A percentile compares a stretch with the other conserved stretches of the same genome.
Evolutionary conservation across 2,329 filamentous ascomycete genomes (phyloP).

Genomic region (Tolypocladium nubicola): DNA sequence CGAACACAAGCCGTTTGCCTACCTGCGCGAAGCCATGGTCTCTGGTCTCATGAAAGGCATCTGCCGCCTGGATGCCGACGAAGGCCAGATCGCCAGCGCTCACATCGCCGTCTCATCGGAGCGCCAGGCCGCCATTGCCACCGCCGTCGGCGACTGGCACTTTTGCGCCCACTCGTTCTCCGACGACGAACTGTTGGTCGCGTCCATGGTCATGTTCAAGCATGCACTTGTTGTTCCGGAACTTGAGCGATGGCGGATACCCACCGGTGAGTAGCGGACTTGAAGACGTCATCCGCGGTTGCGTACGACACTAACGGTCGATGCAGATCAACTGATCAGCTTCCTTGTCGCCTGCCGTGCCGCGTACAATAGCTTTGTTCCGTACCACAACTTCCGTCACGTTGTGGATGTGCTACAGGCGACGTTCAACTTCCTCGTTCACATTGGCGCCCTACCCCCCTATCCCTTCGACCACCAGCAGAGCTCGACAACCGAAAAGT

Average conservation of each 20-base stretch:
- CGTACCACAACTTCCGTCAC: constrained; percentile 97
- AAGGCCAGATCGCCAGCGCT: constrained; percentile 53
- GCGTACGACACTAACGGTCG: constrained; percentile 24
- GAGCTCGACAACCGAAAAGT: constrained; percentile 30
- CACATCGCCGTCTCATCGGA: constrained; percentile 58
- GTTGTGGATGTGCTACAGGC: constrained; percentile 94
- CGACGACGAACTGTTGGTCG: constrained; percentile 83
- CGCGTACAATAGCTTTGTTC: constrained; percentile 93
- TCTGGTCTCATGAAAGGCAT: constrained; percentile 84
- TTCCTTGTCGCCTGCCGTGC: constrained; percentile 83
- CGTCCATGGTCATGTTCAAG: constrained; percentile 77
- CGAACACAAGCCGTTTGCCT: constrained; percentile 78
- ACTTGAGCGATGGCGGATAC: constrained; percentile 69
- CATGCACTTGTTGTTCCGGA: constrained; percentile 78
- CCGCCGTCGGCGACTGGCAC: constrained; percentile 66
- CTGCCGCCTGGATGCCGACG: constrained; percentile 56
- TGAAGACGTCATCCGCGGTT: not conserved
- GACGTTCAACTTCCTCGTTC: constrained; percentile 79
- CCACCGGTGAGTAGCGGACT: constrained; percentile 50
- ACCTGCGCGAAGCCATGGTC: constrained; percentile 87
- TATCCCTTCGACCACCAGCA: constrained; percentile 38
- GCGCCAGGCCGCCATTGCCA: constrained; percentile 54
- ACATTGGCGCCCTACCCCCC: constrained; percentile 63
- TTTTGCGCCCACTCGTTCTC: constrained; percentile 85
- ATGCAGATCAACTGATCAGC: constrained; percentile 63